Conservation (phyloP, 164 flowering plant species). For the Echeveria elegans region DNA sequence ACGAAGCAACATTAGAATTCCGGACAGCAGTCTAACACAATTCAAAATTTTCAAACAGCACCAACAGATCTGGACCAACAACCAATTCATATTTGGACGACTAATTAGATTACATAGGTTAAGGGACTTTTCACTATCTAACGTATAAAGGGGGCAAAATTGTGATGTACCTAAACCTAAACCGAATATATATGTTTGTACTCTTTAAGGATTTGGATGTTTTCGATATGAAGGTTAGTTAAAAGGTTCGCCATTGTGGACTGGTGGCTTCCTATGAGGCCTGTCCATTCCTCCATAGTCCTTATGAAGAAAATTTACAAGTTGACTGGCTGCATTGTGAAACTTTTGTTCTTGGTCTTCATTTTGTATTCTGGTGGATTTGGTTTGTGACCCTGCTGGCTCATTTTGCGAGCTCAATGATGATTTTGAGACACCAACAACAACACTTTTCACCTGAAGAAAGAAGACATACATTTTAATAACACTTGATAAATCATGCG, state of each 20-base stretch:
- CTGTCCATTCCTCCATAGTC: constrained; percentile 5
- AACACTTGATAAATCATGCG: too few relatives aligned
- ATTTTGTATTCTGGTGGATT: neutral
- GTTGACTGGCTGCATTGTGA: neutral
- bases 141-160: constrained; percentile 4
- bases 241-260: constrained; percentile 10
- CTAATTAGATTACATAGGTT: neutral
- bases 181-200: neutral
- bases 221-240: neutral
- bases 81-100: too few relatives aligned
- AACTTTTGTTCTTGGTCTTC: neutral
- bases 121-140: constrained; percentile 6
- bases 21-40: too few relatives aligned
- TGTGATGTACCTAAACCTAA: constrained; percentile 12
- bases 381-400: neutral
- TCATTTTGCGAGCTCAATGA: neutral
- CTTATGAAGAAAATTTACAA: constrained; percentile 8
- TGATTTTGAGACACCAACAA: neutral
- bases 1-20: neutral
- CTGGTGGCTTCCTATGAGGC: constrained; percentile 8
- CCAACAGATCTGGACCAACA: neutral
- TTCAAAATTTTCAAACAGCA: neutral
- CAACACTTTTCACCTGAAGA: neutral
- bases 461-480: neutral
- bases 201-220: neutral